Evolutionary conservation across 441 rosid genomes (phyloP).

Genomic region (Metrosideros polymorpha): DNA sequence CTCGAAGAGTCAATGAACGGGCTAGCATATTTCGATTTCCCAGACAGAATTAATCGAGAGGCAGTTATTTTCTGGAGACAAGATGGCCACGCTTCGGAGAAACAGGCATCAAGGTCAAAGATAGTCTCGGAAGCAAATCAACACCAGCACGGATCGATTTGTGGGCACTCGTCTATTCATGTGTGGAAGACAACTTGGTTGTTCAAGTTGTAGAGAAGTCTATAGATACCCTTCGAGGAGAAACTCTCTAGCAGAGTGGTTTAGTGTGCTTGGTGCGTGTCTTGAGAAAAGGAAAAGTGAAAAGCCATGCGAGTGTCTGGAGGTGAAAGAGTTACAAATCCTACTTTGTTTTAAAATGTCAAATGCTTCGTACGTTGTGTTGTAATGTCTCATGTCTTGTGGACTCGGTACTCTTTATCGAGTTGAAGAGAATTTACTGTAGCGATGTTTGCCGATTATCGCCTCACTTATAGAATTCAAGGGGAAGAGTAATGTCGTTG

Average conservation of each 20-base stretch:
- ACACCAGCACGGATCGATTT: neutral
- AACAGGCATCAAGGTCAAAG: neutral
- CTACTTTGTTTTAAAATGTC: no score
- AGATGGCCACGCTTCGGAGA: neutral
- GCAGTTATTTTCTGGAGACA: accelerated
- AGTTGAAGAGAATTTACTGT: neutral
- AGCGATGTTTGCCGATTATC: neutral
- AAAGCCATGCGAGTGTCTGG: neutral
- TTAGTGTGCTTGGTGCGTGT: neutral
- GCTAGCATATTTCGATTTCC: neutral
- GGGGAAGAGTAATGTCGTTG: no score
- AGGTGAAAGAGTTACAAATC: neutral
- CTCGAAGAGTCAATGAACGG: neutral
- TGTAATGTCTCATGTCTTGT: neutral
- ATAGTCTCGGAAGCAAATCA: neutral
- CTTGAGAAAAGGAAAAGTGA: neutral
- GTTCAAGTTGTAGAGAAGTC: neutral
- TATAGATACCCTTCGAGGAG: neutral
- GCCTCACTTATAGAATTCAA: no score
- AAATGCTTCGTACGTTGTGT: neutral
- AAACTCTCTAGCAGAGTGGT: neutral
- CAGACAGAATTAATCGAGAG: neutral
- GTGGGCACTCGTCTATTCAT: neutral
- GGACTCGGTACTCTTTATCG: accelerated
- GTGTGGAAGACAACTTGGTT: neutral